Base-by-base conservation (phyloP, 495 filamentous ascomycete species). In the Acidiella bohemica region DNA sequence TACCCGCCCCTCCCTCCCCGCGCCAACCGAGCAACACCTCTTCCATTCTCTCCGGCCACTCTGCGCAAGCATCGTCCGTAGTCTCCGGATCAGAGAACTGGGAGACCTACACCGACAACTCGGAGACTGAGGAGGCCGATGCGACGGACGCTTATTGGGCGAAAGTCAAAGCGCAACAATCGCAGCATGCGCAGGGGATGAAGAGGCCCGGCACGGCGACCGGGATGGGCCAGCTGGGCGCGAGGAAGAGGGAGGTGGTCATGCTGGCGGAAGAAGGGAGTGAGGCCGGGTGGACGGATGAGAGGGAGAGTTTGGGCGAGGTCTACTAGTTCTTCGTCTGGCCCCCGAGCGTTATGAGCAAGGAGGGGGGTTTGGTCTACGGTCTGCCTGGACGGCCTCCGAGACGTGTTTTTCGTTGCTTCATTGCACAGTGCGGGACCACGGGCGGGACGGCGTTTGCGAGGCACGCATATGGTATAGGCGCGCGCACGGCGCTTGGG, bases 21-120 rank as follows among this genome's bases (percentile, higher is more conserved):
- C 53, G 55, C 10, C 50, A 54, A 28, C 51, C 42, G 0, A 43
- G 34, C 22, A 48, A 33, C 21, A 49, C 46, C 20, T 51, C 42
- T 8, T 44, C 38, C 29, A 27, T 38, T 10, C 43, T 30, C 21
- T 44, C 43, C 35, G 18, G 9, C 14, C 24, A 28, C 18, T n/a
- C n/a, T n/a, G n/a, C n/a, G n/a, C n/a, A n/a, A n/a, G 14, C 17
- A 19, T 72, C 69, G 45, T 83, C 80, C 0, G 66, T 62, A 3
- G 68, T 78, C 2, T 80, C 81, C 9, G 83, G 84, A 2, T 88
- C 81, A 0, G 86, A 93, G 60, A 95, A 95, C 58, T 95, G 86
- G 86, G 85, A 95, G 63, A 92, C 84, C 17, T 93, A 85, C 45
- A 80, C 84, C 47, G 79, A 84, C 56, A 73, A 68, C 28, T 78